phyloP scores from a whole-genome alignment of 345 rosid species.

The Sapria himalayana region DNA sequence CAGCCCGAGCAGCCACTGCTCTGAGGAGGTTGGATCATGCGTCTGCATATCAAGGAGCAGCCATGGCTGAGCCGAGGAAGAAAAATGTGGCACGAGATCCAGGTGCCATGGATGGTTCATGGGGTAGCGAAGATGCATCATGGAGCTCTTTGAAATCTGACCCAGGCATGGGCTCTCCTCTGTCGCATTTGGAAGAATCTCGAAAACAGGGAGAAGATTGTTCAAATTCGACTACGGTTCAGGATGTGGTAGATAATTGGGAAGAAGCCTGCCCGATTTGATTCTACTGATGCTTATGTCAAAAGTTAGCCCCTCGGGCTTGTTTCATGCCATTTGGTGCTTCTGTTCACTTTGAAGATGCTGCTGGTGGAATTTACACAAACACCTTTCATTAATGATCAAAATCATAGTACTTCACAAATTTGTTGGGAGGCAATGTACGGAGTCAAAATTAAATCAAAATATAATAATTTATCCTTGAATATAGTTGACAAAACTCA shows the following conservation, averaged over 20 bases:
- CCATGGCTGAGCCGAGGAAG: slow-evolving; percentile 56
- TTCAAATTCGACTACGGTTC: slow-evolving; percentile 9
- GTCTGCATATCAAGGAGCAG: slow-evolving; percentile 60
- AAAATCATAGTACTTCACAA: no score
- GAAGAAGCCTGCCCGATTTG: slow-evolving; percentile 81
- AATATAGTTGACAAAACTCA: no score
- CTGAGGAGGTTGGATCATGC: slow-evolving; percentile 92
- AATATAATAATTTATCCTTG: no score
- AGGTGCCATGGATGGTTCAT: slow-evolving; percentile 33
- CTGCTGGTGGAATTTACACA: no score
- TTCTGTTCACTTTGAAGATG: no score
- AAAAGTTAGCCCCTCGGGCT: no score
- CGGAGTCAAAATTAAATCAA: no score
- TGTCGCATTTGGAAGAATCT: slow-evolving; percentile 12
- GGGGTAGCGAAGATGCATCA: slow-evolving; percentile 40
- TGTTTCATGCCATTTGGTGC: no score
- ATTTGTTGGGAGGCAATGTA: no score
- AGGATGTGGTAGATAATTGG: slow-evolving; percentile 68
- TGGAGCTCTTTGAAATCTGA: slow-evolving; percentile 52
- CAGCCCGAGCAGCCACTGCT: slow-evolving; percentile 94
- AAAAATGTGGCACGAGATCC: slow-evolving; percentile 48
- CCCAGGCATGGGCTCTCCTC: slow-evolving; percentile 16
- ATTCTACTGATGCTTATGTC: no score
- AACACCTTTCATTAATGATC: no score
- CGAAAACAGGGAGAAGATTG: slow-evolving; percentile 5